phyloP scores from a whole-genome alignment of 2,329 filamentous ascomycete genomes.

The Arthrobotrys megalospora region DNA sequence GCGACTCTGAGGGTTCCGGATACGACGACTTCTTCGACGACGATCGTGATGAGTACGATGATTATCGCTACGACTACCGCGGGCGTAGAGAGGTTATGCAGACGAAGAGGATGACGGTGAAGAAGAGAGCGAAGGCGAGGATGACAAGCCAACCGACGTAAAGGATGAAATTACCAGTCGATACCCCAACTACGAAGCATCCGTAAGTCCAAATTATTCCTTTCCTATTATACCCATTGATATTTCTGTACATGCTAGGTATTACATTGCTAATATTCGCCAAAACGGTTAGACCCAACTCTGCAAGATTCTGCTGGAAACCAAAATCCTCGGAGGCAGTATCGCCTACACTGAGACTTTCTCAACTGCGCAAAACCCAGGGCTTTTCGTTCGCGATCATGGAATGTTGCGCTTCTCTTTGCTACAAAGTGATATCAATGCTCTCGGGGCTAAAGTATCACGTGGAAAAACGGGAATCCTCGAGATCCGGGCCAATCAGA shows the following conservation, averaged over 20 bases:
- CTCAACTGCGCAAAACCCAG: constrained; percentile 19
- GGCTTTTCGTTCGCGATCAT: not conserved
- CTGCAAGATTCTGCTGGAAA: not conserved
- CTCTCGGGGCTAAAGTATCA: too few relatives aligned
- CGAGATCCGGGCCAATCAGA: not conserved
- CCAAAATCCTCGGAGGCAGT: not conserved
- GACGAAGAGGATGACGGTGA: not conserved
- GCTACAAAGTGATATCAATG: not conserved
- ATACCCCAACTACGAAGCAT: too few relatives aligned
- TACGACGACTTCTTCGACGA: not conserved
- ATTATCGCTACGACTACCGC: not conserved
- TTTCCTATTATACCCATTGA: too few relatives aligned
- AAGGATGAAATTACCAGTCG: too few relatives aligned
- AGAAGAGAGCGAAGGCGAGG: not conserved
- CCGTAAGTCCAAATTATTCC: too few relatives aligned
- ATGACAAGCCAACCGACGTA: too few relatives aligned
- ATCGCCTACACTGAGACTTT: not conserved
- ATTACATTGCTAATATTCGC: too few relatives aligned
- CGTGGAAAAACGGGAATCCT: not conserved
- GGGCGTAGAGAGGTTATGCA: too few relatives aligned
- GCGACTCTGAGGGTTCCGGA: too few relatives aligned
- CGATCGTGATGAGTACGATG: too few relatives aligned
- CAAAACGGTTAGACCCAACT: constrained; percentile 1
- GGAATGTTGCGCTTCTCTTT: constrained; percentile 9
- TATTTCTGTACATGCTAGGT: too few relatives aligned